Conservation (phyloP, 2,329 filamentous ascomycete species). For the Cercospora sojina region DNA sequence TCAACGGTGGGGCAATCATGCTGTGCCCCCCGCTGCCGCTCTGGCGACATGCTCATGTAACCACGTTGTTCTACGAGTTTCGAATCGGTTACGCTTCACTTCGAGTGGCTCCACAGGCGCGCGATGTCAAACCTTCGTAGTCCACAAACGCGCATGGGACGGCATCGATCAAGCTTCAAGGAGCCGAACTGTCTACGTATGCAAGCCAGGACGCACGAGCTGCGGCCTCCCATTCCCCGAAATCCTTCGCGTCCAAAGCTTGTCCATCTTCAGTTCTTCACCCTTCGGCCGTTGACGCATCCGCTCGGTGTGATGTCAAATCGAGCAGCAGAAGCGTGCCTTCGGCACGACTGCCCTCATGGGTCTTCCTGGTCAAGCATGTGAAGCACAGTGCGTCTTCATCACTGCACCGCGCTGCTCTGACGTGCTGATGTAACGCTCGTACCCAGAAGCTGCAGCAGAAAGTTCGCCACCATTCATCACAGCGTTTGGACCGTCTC, state of each 20-base stretch:
- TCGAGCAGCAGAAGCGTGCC: not conserved
- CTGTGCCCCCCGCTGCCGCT: not conserved
- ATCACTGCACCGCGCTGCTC: not conserved
- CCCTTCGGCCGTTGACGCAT: not conserved
- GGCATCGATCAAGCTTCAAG: not conserved
- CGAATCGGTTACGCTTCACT: not conserved
- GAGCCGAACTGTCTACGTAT: not conserved
- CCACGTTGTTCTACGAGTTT: not conserved
- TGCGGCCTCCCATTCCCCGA: not conserved
- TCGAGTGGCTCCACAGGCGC: not conserved
- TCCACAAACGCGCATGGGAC: not conserved
- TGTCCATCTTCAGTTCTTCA: not conserved
- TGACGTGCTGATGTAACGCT: not conserved
- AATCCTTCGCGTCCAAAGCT: not conserved
- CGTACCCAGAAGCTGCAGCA: not conserved
- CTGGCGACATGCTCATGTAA: constrained; percentile 1
- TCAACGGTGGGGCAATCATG: not conserved
- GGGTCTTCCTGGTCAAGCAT: not conserved
- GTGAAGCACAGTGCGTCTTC: not conserved
- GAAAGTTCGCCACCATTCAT: not conserved
- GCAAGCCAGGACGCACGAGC: constrained; percentile 5
- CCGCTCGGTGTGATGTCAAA: constrained; percentile 1
- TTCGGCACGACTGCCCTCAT: not conserved
- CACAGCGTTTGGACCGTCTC: not conserved
- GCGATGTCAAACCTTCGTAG: not conserved